Conservation (phyloP, 306 rosid species). For the Neltuma alba region DNA sequence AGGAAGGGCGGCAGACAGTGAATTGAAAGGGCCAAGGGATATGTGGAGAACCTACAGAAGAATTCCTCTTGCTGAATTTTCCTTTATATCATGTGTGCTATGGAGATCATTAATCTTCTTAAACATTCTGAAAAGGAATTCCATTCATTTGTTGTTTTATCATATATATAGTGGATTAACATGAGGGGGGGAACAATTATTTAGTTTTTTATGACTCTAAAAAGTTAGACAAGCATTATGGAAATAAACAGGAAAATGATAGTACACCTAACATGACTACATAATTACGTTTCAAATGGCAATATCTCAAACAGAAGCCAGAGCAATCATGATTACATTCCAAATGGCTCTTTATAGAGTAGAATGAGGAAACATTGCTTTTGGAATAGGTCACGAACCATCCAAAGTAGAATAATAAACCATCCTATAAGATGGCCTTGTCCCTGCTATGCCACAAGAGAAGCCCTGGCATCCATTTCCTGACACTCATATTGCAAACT, state of each 20-base stretch:
- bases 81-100: neutral
- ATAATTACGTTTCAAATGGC: neutral
- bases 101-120: neutral
- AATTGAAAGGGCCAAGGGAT: neutral
- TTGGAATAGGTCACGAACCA: neutral
- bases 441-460: neutral
- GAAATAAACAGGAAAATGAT: neutral
- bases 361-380: neutral
- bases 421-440: neutral
- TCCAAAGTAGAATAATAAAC: neutral
- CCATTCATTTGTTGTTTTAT: neutral
- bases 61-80: neutral
- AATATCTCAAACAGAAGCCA: neutral
- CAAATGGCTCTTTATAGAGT: neutral
- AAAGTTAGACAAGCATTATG: neutral
- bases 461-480: neutral
- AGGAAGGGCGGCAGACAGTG: neutral
- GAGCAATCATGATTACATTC: neutral
- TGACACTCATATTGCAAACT: neutral
- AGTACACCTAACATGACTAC: neutral
- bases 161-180: neutral
- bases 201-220: neutral
- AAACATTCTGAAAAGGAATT: neutral
- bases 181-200: neutral
- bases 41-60: slow-evolving; percentile 13